Evolutionary conservation across 1,284 basidiomycete species (phyloP).

Genomic region (Exobasidium cylindrosporum): DNA sequence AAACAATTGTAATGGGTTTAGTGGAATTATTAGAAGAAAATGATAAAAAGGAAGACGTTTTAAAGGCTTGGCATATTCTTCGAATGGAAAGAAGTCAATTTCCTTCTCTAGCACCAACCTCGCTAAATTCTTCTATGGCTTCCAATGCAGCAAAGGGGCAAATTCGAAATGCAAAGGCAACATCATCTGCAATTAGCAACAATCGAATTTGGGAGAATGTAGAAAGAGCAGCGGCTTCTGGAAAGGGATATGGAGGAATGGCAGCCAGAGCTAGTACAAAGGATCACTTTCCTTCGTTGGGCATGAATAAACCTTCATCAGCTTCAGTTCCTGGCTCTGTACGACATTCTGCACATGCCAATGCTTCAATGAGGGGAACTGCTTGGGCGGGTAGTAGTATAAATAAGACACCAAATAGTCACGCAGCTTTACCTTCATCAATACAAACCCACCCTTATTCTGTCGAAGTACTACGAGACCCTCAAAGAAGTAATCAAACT

Average conservation of each 20-base stretch:
- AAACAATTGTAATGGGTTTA: constrained; percentile 67
- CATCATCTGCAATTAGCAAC: constrained; percentile 61
- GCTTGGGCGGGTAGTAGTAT: constrained; percentile 8
- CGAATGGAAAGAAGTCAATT: constrained; percentile 69
- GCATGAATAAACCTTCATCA: background rate
- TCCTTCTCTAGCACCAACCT: constrained; percentile 19
- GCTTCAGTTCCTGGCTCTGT: constrained; percentile 38
- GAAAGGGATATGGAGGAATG: background rate
- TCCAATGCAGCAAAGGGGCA: constrained; percentile 53
- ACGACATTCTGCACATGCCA: constrained; percentile 25
- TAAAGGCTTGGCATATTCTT: constrained; percentile 77
- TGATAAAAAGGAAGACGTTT: constrained; percentile 74
- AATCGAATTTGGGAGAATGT: constrained; percentile 80
- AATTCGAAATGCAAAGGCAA: constrained; percentile 76
- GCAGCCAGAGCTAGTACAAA: constrained; percentile 17
- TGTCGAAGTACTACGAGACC: background rate
- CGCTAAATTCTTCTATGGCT: background rate
- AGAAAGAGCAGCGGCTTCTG: constrained; percentile 69
- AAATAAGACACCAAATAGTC: constrained; percentile 4
- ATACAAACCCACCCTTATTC: background rate
- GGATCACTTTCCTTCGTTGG: constrained; percentile 38
- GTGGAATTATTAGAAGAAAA: constrained; percentile 56
- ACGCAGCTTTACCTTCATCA: background rate
- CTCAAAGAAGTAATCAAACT: background rate
- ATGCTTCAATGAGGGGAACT: constrained; percentile 13